Evolutionary conservation across 805 yeast species (phyloP), one percentile per base, ranked within the genome.

Genomic region (Saturnispora sanitii): DNA sequence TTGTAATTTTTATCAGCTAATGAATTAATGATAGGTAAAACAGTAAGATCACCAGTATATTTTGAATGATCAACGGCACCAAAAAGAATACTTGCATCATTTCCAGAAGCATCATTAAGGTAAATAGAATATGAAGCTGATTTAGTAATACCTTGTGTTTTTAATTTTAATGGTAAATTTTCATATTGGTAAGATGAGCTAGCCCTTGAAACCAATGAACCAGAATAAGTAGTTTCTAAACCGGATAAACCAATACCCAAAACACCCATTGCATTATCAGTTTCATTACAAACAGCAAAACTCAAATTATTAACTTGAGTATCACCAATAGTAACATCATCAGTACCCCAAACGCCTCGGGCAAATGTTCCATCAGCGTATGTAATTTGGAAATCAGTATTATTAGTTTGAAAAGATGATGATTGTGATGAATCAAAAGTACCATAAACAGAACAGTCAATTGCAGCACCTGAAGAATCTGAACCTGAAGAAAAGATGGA

Each of bases 61-160:
- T 77, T 79, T 33, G 72, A 67, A 45, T 70, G 73, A 51, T 82
- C 92, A 25, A 77, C 69, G 23, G 79, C 92, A 40, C 92, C 90
- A 61, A 82, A 82, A 35, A 82, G 56, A n/a, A 82, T 62, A 9
- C 66, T 56, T 6, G 86, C 88, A 1, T 62, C 45, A 4, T 51
- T 35, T 1, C 73, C 62, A 28, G 56, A 57, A n/a, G 29, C 11
- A 3, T 61, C 58, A 48, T 77, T 70, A 57, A 83, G 65, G 50
- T 65, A 81, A 41, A 83, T 61, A 0, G 90, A 80, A 55, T 79
- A 83, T 1, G 72, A 71, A 30, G 64, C 64, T 37, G 68, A 66
- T 33, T 68, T 49, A 45, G 77, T 81, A 31, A 71, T 51, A 0
- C 87, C 87, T 36, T 71, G 69, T 23, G 62, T 53, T 39, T 68